Evolutionary conservation across 495 filamentous ascomycete genomes (phyloP).

Genomic region (Durotheca rogersii): DNA sequence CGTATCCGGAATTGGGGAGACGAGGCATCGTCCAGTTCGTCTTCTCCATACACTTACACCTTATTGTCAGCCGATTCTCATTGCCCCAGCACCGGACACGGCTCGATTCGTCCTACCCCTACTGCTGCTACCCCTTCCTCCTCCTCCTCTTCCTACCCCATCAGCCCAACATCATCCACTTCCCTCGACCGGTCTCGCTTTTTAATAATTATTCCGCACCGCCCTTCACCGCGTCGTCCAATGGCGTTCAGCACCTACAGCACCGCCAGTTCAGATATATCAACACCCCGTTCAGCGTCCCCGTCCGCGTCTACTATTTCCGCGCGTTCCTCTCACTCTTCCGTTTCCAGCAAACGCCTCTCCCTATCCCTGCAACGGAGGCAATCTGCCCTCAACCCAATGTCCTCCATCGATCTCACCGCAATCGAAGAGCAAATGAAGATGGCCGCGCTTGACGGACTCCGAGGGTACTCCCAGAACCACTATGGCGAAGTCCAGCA

Average conservation of each 20-base stretch:
- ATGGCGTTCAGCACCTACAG: slow-evolving; percentile 54
- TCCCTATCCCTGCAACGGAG: slow-evolving; percentile 51
- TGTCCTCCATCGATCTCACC: slow-evolving; percentile 53
- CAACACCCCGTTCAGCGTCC: slow-evolving; percentile 55
- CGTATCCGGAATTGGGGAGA: slow-evolving; percentile 30
- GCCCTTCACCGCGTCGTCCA: slow-evolving; percentile 32
- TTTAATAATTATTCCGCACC: slow-evolving; percentile 28
- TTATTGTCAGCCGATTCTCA: slow-evolving; percentile 13
- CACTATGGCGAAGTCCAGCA: slow-evolving; percentile 54
- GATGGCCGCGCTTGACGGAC: slow-evolving; percentile 53
- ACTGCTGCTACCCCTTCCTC: not conserved
- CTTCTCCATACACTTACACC: slow-evolving; percentile 13
- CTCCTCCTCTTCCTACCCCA: slow-evolving; percentile 26
- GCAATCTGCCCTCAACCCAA: slow-evolving; percentile 54
- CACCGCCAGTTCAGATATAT: slow-evolving; percentile 51
- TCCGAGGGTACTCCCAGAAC: slow-evolving; percentile 54
- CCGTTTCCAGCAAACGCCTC: slow-evolving; percentile 54
- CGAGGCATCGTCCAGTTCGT: slow-evolving; percentile 22
- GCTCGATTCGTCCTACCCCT: slow-evolving; percentile 21
- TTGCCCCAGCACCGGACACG: slow-evolving; percentile 25
- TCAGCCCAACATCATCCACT: slow-evolving; percentile 25
- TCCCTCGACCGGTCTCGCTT: slow-evolving; percentile 24
- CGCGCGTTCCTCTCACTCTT: slow-evolving; percentile 53
- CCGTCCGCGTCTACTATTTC: slow-evolving; percentile 48
- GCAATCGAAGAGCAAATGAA: slow-evolving; percentile 56